Percentiles rank a stretch among this genome's conserved stretches.
Evolutionary conservation across 2,329 filamentous ascomycete genomes (phyloP).

Genomic region (Trichoderma lentiforme): DNA sequence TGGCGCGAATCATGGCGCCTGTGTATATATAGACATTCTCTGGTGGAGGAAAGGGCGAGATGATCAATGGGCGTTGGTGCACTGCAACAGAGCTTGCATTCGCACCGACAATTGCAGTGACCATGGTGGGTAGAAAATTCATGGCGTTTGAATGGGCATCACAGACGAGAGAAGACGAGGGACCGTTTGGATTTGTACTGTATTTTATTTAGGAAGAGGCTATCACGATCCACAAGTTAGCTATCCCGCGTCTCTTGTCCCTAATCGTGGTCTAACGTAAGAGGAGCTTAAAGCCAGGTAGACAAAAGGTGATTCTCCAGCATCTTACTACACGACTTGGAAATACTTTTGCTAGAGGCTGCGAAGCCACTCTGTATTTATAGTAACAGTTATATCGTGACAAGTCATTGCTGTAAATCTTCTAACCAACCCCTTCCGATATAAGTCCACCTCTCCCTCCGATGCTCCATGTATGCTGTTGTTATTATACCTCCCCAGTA

Average conservation of each 20-base stretch:
- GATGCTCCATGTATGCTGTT: constrained; percentile 17
- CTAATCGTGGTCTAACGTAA: neutral
- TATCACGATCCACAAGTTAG: neutral
- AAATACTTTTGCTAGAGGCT: neutral
- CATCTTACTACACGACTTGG: neutral
- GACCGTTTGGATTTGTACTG: neutral
- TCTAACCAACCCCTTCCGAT: neutral
- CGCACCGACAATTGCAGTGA: neutral
- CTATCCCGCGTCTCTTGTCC: neutral
- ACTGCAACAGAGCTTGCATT: neutral
- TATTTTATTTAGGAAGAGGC: neutral
- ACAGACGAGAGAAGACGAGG: neutral
- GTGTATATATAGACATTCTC: constrained; percentile 8
- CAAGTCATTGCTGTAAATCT: constrained; percentile 12
- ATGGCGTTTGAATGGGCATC: constrained; percentile 3
- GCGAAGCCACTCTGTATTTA: neutral
- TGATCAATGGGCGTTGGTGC: neutral
- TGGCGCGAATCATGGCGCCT: neutral
- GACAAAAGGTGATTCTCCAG: no score
- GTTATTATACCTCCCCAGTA: neutral
- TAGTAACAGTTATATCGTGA: neutral
- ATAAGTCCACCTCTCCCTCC: constrained; percentile 16
- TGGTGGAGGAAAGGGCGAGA: neutral
- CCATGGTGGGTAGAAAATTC: neutral
- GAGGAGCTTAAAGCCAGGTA: neutral